Evolutionary conservation across 1,284 basidiomycete genomes (phyloP), one percentile per base, ranked within the genome.

Genomic region (Ceratobasidium sp.): DNA sequence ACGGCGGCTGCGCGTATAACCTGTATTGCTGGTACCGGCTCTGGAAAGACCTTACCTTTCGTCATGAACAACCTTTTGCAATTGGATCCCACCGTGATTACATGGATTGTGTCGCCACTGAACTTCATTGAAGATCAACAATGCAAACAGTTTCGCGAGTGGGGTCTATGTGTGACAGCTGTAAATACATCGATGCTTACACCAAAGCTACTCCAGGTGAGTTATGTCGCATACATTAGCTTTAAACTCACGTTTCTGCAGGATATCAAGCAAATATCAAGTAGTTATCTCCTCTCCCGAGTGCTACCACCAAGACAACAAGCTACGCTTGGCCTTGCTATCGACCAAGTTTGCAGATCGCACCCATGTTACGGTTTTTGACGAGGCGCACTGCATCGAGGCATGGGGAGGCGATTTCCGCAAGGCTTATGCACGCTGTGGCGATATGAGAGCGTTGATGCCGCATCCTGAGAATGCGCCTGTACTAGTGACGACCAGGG

Each of bases 121-220:
- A 59, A 59, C n/a, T 34, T 34, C 56, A 59, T 59, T 34, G 34
- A 59, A n/a, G 34, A 59, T 9, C 51, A 59, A 31, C 56, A 59
- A 34, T 29, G 34, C 34, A n/a, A n/a, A 27, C 27, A 31, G 27
- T 59, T 59, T 59, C 1, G 13, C 14, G 34, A 8, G 29, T 59
- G 56, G 56, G 27, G 13, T 1, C 56, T 24, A n/a, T 11, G 7
- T 34, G 14, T 27, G 2, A 14, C 31, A 9, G 34, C 19, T 37
- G 22, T 59, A 2, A 59, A 37, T n/a, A 27, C 56, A 31, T 19
- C 27, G 11, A 59, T 27, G 3, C 8, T 59, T 31, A 59, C 5
- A 14, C 56, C 34, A 7, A 1, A 31, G 34, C 11, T 59, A 19
- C 56, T 59, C 13, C 1, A 7, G 27, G 56, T 59, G 22, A 8